phyloP scores from a whole-genome alignment of 352 stramenopile genomes.

The Pythium guiyangense region DNA sequence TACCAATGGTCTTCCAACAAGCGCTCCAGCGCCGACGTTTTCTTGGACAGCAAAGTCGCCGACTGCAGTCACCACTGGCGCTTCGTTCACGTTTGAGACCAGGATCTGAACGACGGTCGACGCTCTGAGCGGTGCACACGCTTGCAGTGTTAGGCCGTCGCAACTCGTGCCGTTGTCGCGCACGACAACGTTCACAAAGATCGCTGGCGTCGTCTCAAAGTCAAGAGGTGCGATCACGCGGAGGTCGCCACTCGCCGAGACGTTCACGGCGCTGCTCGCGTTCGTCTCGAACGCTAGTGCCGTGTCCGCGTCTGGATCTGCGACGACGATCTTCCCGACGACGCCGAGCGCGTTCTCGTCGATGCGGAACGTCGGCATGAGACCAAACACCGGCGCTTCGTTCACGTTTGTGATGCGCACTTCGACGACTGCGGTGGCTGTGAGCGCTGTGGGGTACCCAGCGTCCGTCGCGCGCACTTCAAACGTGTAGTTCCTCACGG shows the following conservation, averaged over 20 bases:
- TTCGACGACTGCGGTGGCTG: conserved; percentile 20
- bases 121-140: conserved; percentile 5
- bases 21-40: conserved; percentile 33
- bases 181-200: conserved; percentile 29
- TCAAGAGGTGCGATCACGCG: conserved; percentile 19
- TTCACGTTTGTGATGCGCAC: conserved; percentile 46
- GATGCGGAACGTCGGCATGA: conserved; percentile 25
- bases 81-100: conserved; percentile 43
- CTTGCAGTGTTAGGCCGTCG: conserved; percentile 5
- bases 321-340: conserved; percentile 32
- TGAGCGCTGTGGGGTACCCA: conserved; percentile 30
- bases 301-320: conserved; percentile 32
- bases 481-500: conserved; percentile 29
- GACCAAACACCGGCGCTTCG: conserved; percentile 31
- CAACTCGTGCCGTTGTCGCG: conserved; percentile 33
- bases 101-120: conserved; percentile 1
- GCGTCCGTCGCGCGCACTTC: conserved; percentile 37
- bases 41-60: conserved; percentile 26
- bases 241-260: conserved; percentile 10
- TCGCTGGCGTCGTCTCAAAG: conserved; percentile 23
- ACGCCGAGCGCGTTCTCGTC: conserved; percentile 28
- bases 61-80: conserved; percentile 19
- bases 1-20: conserved; percentile 36
- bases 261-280: conserved; percentile 19
- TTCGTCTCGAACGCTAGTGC: conserved; percentile 30